Conservation (phyloP, 176 grass and related monocot genomes). For the Hsuehochloa calcarea region DNA sequence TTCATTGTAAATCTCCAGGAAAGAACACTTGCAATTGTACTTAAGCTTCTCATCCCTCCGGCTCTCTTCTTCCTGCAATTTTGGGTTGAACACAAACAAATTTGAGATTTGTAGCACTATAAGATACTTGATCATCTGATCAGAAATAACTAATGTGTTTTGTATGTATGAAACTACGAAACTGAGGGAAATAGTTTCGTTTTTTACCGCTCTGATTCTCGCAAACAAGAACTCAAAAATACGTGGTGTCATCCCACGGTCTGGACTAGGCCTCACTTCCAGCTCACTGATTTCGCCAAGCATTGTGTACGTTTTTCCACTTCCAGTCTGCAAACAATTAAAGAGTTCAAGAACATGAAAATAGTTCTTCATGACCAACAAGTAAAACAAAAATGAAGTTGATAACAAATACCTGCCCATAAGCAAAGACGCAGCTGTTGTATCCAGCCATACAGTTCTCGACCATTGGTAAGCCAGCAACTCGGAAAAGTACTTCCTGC, state of each 20-base stretch:
- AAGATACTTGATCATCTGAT: conserved; percentile 4
- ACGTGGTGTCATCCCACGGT: conserved; percentile 89
- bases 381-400: conserved; percentile 32
- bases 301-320: conserved; percentile 97
- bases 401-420: conserved; percentile 72
- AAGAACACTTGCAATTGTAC: conserved; percentile 96
- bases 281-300: conserved; percentile 86
- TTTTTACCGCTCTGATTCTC: conserved; percentile 92
- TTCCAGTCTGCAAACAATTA: conserved; percentile 69
- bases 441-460: conserved; percentile 99
- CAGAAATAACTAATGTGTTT: neutral
- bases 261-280: conserved; percentile 71
- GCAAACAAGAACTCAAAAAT: conserved; percentile 98
- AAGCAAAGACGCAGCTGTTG: conserved; percentile 97
- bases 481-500: conserved; percentile 90
- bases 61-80: conserved; percentile 86
- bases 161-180: neutral
- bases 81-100: conserved; percentile 10
- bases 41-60: conserved; percentile 96
- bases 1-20: conserved; percentile 98
- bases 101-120: neutral
- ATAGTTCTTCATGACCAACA: neutral
- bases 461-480: conserved; percentile 97
- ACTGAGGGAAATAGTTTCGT: neutral
- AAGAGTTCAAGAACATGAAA: conserved; percentile 26